phyloP scores from a whole-genome alignment of 768 basidiomycete species.

The Lactifluus volemus region DNA sequence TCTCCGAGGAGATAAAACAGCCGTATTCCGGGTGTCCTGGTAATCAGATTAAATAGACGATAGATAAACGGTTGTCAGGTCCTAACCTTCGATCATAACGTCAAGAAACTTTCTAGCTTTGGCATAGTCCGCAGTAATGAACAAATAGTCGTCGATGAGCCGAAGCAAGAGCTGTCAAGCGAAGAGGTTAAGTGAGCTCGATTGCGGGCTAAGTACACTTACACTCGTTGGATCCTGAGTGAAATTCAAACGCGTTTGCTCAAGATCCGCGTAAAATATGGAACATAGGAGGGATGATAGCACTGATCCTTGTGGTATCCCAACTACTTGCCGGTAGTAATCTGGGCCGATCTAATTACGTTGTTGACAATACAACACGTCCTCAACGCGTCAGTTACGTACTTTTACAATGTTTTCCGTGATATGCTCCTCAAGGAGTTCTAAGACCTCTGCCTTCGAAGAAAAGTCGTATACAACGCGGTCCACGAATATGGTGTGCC shows the following conservation, averaged over 20 bases:
- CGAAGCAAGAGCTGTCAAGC: conserved; percentile 64
- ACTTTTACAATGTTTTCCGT: conserved; percentile 90
- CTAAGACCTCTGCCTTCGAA: conserved; percentile 51
- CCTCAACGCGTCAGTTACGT: neutral
- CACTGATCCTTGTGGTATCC: conserved; percentile 97
- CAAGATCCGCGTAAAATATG: conserved; percentile 91
- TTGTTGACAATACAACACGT: neutral
- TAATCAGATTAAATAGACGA: neutral
- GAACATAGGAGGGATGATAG: conserved; percentile 90
- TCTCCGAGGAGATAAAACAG: conserved; percentile 80
- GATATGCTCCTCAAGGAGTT: conserved; percentile 82
- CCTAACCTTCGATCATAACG: conserved; percentile 63
- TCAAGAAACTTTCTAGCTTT: conserved; percentile 63
- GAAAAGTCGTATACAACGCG: conserved; percentile 55
- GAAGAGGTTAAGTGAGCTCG: neutral
- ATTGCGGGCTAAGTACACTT: conserved; percentile 24
- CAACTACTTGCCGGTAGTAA: conserved; percentile 83
- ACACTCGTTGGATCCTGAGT: conserved; percentile 55
- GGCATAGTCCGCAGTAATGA: conserved; percentile 57
- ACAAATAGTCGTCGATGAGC: conserved; percentile 92
- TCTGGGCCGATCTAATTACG: conserved; percentile 57
- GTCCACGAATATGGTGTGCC: conserved; percentile 80
- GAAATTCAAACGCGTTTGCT: conserved; percentile 47
- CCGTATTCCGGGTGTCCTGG: conserved; percentile 91
- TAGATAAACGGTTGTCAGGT: neutral